A percentile compares a stretch with the other conserved stretches of the same genome.
phyloP scores from a whole-genome alignment of 2,329 filamentous ascomycete species.

The Grosmannia serpens region DNA sequence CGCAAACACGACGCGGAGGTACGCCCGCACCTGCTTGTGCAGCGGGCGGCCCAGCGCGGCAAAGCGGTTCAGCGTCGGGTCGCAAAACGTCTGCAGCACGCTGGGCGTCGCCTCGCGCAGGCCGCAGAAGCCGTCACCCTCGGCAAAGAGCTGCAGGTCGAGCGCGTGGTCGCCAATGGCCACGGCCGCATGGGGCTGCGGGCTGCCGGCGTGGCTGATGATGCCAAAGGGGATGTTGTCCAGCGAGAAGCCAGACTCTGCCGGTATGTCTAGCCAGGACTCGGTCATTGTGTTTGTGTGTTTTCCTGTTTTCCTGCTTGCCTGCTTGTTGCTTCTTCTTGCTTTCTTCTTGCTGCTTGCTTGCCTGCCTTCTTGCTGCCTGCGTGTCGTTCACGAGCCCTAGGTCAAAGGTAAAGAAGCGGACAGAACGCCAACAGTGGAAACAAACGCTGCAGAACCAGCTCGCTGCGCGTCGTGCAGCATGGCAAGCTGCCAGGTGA shows the following conservation, averaged over 20 bases:
- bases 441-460: no score
- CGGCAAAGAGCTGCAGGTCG: neutral
- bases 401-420: no score
- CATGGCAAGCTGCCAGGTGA: neutral
- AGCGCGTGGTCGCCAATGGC: neutral
- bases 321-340: no score
- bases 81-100: neutral
- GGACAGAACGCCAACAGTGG: no score
- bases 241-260: neutral
- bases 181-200: neutral
- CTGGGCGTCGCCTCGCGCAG: neutral
- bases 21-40: slow-evolving; percentile 58
- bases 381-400: neutral
- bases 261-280: neutral
- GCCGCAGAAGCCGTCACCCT: neutral
- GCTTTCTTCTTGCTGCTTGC: no score
- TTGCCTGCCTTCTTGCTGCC: no score
- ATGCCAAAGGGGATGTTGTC: neutral
- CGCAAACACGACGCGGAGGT: slow-evolving; percentile 54
- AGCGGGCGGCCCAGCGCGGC: slow-evolving; percentile 57
- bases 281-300: neutral
- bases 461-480: no score
- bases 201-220: neutral
- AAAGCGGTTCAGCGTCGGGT: slow-evolving; percentile 34
- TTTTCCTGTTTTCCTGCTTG: no score